Evolutionary conservation across 2,329 filamentous ascomycete species (phyloP).

Genomic region (Cercospora sesami): DNA sequence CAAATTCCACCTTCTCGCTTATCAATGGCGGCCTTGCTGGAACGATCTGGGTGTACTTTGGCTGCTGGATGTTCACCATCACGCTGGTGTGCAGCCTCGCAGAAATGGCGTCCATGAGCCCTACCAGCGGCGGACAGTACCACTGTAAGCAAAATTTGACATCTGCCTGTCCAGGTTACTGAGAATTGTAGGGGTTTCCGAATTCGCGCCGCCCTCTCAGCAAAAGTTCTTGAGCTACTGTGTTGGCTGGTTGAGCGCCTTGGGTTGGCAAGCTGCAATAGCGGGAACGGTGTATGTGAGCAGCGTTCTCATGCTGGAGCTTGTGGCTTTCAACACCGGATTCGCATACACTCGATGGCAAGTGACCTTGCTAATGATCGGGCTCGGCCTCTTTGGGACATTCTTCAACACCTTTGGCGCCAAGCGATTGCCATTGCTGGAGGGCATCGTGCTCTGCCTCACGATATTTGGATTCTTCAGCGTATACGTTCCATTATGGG

Average conservation of each 20-base stretch:
- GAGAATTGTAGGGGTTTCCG: slow-evolving; percentile 8
- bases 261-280: slow-evolving; percentile 19
- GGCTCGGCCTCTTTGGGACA: slow-evolving; percentile 17
- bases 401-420: slow-evolving; percentile 34
- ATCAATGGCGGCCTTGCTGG: slow-evolving; percentile 31
- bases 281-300: slow-evolving; percentile 9
- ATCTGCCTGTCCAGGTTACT: not conserved
- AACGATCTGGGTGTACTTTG: slow-evolving; percentile 24
- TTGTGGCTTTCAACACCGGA: slow-evolving; percentile 14
- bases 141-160: not conserved
- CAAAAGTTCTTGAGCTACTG: slow-evolving; percentile 25
- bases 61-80: slow-evolving; percentile 23
- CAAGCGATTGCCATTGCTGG: slow-evolving; percentile 40
- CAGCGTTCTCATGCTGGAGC: slow-evolving; percentile 7
- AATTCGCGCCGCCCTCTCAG: slow-evolving; percentile 28
- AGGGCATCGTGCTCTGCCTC: slow-evolving; percentile 50
- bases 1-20: slow-evolving; percentile 21
- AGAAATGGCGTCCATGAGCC: slow-evolving; percentile 34
- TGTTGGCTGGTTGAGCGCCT: slow-evolving; percentile 18
- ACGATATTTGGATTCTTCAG: slow-evolving; percentile 55
- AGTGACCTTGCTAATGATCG: slow-evolving; percentile 25
- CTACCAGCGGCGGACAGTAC: slow-evolving; percentile 31
- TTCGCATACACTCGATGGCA: slow-evolving; percentile 25
- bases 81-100: slow-evolving; percentile 29
- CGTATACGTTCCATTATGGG: slow-evolving; percentile 48